Conservation (phyloP, 352 stramenopile genomes). For the Phytophthora palmivora region DNA sequence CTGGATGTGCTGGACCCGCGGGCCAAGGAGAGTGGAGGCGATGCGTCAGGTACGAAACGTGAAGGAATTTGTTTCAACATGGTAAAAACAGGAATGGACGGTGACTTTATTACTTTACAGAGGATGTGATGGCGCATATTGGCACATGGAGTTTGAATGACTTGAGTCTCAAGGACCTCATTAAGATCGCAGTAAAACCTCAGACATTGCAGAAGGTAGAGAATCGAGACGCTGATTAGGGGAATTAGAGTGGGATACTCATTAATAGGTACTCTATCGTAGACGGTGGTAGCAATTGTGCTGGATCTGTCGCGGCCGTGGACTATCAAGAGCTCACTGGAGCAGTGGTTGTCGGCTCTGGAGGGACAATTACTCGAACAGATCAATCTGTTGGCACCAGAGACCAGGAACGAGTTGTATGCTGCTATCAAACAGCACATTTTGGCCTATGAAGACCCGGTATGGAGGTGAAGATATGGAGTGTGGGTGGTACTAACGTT, state of each 20-base stretch:
- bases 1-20: conserved; percentile 75
- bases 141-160: conserved; percentile 84
- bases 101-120: conserved; percentile 22
- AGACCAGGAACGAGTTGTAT: conserved; percentile 71
- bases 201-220: conserved; percentile 56
- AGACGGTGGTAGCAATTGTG: conserved; percentile 75
- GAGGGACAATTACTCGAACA: conserved; percentile 77
- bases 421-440: conserved; percentile 74
- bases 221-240: not conserved
- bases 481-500: conserved; percentile 4
- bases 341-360: conserved; percentile 82
- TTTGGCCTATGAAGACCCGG: conserved; percentile 79
- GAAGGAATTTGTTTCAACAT: not conserved
- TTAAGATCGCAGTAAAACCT: conserved; percentile 71
- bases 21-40: conserved; percentile 54
- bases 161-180: conserved; percentile 68
- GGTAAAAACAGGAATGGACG: conserved; percentile 3
- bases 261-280: conserved; percentile 16
- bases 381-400: conserved; percentile 63
- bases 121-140: conserved; percentile 82
- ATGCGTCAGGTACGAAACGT: conserved; percentile 43
- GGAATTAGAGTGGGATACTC: not conserved
- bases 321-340: conserved; percentile 84
- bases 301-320: conserved; percentile 78
- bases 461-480: conserved; percentile 25